These are phyloP conservation scores for Irpex sp. DNA, from an alignment of 1,284 basidiomycete species.

Conservation along the genomic window DNA sequence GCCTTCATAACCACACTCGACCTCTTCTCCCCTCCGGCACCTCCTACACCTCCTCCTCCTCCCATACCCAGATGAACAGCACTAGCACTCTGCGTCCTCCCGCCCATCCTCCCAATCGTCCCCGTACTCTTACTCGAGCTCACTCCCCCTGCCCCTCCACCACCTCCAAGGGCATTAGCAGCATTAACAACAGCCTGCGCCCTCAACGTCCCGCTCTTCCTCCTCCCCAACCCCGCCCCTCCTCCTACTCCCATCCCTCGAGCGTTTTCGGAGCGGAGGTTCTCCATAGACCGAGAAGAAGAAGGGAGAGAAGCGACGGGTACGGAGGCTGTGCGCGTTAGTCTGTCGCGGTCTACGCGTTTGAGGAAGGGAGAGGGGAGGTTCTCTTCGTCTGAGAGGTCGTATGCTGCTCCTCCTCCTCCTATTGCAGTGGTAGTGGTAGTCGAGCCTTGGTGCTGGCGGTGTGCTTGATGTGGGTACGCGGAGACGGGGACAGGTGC, in stretches of 20 bases:
- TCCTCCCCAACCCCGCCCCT: constrained; percentile 9
- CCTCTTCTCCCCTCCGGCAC: constrained; percentile 13
- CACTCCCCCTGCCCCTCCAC: constrained; percentile 14
- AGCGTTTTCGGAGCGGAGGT: background rate
- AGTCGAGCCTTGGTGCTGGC: too few species aligned
- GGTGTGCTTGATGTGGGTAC: too few species aligned
- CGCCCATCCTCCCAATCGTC: constrained; percentile 6
- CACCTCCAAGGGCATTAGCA: constrained; percentile 28
- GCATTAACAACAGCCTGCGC: constrained; percentile 63
- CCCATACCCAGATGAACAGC: constrained; percentile 13
- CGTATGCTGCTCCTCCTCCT: constrained; percentile 35
- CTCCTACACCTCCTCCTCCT: too few species aligned
- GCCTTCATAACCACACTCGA: constrained; percentile 40
- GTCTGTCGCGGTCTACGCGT: constrained; percentile 41
- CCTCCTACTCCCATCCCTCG: background rate
- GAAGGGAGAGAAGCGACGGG: background rate
- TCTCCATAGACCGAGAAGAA: background rate
- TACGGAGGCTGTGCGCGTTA: constrained; percentile 15
- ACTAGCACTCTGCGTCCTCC: constrained; percentile 10
- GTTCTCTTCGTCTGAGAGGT: constrained; percentile 76
- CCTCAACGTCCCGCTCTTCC: constrained; percentile 45
- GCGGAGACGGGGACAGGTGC: background rate
- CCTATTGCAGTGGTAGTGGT: background rate
- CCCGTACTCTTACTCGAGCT: constrained; percentile 1
- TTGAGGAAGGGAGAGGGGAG: constrained; percentile 82